phyloP scores from a whole-genome alignment of 768 basidiomycete genomes.

The Agaricus sinodeliciosus region DNA sequence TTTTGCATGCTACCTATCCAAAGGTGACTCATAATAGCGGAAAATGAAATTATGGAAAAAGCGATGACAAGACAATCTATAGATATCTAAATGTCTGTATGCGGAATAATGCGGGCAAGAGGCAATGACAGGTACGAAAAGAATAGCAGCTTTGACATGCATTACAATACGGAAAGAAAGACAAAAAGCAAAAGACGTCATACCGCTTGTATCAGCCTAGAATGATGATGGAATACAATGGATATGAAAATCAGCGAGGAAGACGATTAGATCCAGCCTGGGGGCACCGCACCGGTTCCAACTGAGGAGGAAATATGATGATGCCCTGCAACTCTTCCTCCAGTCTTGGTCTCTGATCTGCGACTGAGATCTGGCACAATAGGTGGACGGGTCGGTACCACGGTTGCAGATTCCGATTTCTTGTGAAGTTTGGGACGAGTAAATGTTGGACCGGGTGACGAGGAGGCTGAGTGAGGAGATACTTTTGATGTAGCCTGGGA shows the following conservation, averaged over 20 bases:
- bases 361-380: not conserved
- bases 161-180: not conserved
- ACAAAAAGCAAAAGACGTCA: no score
- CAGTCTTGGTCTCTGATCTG: not conserved
- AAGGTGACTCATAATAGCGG: no score
- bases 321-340: not conserved
- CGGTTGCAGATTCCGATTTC: constrained; percentile 1
- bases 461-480: not conserved
- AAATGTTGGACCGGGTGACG: constrained; percentile 3
- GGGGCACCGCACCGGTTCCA: constrained; percentile 2
- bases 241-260: no score
- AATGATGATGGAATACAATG: not conserved
- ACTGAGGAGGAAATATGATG: constrained; percentile 1
- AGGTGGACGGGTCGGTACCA: not conserved
- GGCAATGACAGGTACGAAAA: no score
- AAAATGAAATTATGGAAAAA: no score
- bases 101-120: no score
- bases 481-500: not conserved
- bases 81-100: no score
- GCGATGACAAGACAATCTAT: no score
- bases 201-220: no score
- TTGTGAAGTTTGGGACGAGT: constrained; percentile 1
- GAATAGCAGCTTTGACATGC: no score
- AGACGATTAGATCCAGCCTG: constrained; percentile 21
- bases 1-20: no score